Conservation (phyloP, 352 stramenopile species). For the Pythium aphanidermatum region DNA sequence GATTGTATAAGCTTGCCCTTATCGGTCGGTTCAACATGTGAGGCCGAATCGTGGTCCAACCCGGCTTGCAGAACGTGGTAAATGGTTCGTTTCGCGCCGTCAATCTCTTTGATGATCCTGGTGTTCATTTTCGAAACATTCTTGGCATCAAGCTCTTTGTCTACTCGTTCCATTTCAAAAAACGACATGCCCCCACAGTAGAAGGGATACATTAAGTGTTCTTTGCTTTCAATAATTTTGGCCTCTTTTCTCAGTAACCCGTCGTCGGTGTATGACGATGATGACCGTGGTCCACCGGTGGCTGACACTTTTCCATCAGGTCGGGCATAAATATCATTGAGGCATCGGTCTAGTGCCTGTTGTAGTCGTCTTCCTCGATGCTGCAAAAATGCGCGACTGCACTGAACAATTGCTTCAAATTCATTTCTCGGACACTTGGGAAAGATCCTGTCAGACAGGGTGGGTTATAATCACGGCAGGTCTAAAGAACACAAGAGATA, state of each 20-base stretch:
- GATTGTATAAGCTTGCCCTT: too few species aligned
- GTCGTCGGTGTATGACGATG: too few species aligned
- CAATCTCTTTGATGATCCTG: conserved; percentile 1
- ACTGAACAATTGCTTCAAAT: conserved; percentile 1
- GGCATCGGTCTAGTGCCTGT: conserved; percentile 1
- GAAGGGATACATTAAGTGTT: conserved; percentile 1
- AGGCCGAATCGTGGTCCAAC: too few species aligned
- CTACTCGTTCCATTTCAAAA: conserved; percentile 3
- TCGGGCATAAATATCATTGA: conserved; percentile 6
- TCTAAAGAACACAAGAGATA: too few species aligned
- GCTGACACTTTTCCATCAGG: too few species aligned
- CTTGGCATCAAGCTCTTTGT: conserved; percentile 1
- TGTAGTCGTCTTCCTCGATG: conserved; percentile 1
- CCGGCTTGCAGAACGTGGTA: neutral
- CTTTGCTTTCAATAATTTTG: conserved; percentile 1
- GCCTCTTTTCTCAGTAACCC: too few species aligned
- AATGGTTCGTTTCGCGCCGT: neutral
- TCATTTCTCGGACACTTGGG: neutral
- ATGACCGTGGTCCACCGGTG: too few species aligned
- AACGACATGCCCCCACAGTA: conserved; percentile 3
- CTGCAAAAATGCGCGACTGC: conserved; percentile 5
- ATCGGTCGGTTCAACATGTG: too few species aligned
- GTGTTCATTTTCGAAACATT: conserved; percentile 2
- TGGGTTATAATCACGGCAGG: neutral
- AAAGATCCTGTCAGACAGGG: neutral